Percentiles rank a stretch among this genome's conserved stretches.
These are phyloP conservation scores for Huiozyma sinensis DNA, from an alignment of 805 yeast species.

Conservation along the genomic window DNA sequence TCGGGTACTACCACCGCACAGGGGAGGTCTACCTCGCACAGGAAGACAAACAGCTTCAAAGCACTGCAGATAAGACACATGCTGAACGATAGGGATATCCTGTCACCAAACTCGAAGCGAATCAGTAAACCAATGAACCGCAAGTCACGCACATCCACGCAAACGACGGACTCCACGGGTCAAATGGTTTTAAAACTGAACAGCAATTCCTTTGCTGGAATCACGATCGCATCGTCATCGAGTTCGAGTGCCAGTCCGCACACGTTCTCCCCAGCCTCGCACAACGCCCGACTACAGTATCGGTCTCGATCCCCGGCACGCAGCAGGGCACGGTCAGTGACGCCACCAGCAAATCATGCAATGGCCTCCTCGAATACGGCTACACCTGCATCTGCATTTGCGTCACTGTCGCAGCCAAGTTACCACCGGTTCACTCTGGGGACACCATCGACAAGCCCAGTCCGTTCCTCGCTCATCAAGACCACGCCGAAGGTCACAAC, in stretches of 20 bases:
- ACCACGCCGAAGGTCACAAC: neutral
- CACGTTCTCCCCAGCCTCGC: too few relatives aligned
- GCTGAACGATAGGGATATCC: slow-evolving; percentile 22
- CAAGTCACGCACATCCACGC: neutral
- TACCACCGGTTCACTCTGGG: slow-evolving; percentile 1
- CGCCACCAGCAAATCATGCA: too few relatives aligned
- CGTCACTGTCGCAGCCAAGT: slow-evolving; percentile 2
- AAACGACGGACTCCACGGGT: neutral
- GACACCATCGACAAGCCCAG: neutral
- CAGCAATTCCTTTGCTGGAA: neutral
- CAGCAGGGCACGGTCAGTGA: too few relatives aligned
- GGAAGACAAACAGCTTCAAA: slow-evolving; percentile 28
- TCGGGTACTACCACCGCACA: neutral
- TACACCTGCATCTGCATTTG: slow-evolving; percentile 6
- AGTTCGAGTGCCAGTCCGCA: neutral
- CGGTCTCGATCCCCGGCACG: slow-evolving; percentile 1
- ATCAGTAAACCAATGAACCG: neutral
- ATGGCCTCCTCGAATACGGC: too few relatives aligned
- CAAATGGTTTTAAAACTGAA: neutral
- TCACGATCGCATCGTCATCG: neutral
- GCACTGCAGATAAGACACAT: slow-evolving; percentile 27
- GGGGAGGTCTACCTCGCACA: slow-evolving; percentile 10
- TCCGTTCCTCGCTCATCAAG: neutral
- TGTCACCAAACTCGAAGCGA: slow-evolving; percentile 17
- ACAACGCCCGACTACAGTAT: too few relatives aligned